These are phyloP conservation scores for Eurotiales sp. DNA, from an alignment of 2,329 filamentous ascomycete genomes.

Conservation along the genomic window DNA sequence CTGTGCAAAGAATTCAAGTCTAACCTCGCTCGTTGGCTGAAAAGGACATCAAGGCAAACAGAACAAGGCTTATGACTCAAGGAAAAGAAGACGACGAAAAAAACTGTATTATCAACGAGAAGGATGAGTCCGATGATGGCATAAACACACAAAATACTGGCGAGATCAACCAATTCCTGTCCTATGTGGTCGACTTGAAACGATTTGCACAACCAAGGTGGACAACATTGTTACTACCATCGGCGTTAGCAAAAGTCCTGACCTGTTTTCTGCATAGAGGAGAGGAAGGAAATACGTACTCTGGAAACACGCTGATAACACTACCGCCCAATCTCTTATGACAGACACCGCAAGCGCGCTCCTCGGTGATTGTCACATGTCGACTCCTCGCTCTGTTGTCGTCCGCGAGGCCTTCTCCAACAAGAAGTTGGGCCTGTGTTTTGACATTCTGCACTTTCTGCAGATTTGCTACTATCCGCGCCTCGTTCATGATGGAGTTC, in stretches of 20 bases:
- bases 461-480: slow-evolving; percentile 71
- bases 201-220: slow-evolving; percentile 72
- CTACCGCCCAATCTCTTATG: slow-evolving; percentile 89
- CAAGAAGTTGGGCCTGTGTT: slow-evolving; percentile 66
- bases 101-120: slow-evolving; percentile 10
- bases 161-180: neutral
- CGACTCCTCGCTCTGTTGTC: slow-evolving; percentile 56
- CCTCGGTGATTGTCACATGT: slow-evolving; percentile 78
- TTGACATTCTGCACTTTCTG: slow-evolving; percentile 75
- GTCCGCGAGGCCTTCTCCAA: slow-evolving; percentile 62
- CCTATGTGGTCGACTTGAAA: slow-evolving; percentile 18
- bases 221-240: slow-evolving; percentile 56
- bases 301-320: slow-evolving; percentile 84
- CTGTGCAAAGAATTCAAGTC: slow-evolving; percentile 8
- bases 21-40: neutral
- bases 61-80: slow-evolving; percentile 10
- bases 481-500: slow-evolving; percentile 76
- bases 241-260: slow-evolving; percentile 14
- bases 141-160: slow-evolving; percentile 6
- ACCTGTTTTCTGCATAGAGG: neutral
- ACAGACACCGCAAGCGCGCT: slow-evolving; percentile 85
- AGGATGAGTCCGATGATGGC: slow-evolving; percentile 19
- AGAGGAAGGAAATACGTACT: slow-evolving; percentile 51
- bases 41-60: slow-evolving; percentile 6
- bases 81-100: slow-evolving; percentile 20